Conservation (phyloP, 306 rosid species). For the Spatholobus suberectus region DNA sequence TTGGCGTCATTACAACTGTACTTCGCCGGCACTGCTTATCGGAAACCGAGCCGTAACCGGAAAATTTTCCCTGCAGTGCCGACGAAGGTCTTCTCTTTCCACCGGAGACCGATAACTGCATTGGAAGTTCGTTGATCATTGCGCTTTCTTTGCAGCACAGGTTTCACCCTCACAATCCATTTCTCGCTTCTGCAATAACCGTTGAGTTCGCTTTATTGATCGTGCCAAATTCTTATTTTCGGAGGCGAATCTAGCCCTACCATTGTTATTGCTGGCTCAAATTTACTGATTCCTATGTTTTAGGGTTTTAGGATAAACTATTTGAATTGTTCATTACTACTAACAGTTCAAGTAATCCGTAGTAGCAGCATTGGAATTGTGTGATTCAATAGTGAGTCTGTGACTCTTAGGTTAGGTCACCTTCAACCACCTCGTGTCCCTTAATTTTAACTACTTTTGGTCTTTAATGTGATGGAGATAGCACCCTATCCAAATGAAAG, state of each 20-base stretch:
- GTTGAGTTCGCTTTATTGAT: neutral
- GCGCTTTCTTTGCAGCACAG: neutral
- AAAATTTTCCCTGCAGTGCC: neutral
- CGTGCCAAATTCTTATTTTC: neutral
- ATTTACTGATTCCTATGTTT: neutral
- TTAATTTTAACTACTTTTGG: neutral
- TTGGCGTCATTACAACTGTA: neutral
- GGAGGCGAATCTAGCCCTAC: conserved; percentile 11
- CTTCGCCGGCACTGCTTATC: neutral
- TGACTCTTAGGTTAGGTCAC: conserved; percentile 3
- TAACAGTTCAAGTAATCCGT: neutral
- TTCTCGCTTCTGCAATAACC: neutral
- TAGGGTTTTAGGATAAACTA: neutral
- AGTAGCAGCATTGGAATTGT: neutral
- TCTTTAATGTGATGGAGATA: neutral
- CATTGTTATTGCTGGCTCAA: neutral
- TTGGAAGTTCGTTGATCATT: neutral
- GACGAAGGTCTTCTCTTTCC: neutral
- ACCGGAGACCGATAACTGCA: neutral
- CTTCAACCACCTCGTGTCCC: neutral
- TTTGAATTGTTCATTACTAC: neutral
- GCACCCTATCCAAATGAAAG: neutral
- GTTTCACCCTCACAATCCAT: neutral
- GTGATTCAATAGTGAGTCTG: neutral
- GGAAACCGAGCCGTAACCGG: neutral